Base-by-base conservation (phyloP, 768 basidiomycete species). In the Mycena sanguinolenta region DNA sequence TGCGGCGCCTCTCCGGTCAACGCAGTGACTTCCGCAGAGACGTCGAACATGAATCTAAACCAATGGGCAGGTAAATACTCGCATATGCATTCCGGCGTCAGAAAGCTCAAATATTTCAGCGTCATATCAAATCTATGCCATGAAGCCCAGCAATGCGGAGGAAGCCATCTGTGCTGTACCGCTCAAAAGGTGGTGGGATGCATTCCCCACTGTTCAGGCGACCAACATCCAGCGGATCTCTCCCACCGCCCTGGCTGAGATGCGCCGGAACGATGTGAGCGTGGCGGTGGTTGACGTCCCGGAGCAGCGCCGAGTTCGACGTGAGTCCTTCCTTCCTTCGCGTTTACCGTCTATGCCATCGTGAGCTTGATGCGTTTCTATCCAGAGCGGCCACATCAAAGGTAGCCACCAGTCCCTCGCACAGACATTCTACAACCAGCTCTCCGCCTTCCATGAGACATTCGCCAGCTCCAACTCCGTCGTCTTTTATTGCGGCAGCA, bases 401-500 rank as follows among this genome's bases (percentile, higher is more conserved):
- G 86, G 85, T 70, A 89, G 88, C 63, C 73, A 82, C 61, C 85
- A 89, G 42, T 82, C 77, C 67, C 79, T 82, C 2, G 89, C 88
- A 0, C 85, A 89, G 69, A 84, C 84, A 0, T 89, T 90, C 74
- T 82, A 84, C 55, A 81, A 86, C 58, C 79, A 84, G 39, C 77
- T 88, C 16, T 78, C 82, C 0, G 44, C 53, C 13, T 85, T 89
- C 73, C 81, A 84, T 32, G 79, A 85, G 32, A 78, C 80, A 59
- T 83, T 86, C 71, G 79, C 79, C 58, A 73, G 80, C 27, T 84
- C 80, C 0, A 73, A 78, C 13, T 77, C 79, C 16, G 86, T 90
- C 12, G 82, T 90, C 9, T 90, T 90, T 67, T 89, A 89, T 65
- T 90, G 87, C 65, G 78, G 81, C 49, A 86, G 86, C 72, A 88